Conservation (phyloP, 2,329 filamentous ascomycete species). For the Rutstroemia sydowiana region DNA sequence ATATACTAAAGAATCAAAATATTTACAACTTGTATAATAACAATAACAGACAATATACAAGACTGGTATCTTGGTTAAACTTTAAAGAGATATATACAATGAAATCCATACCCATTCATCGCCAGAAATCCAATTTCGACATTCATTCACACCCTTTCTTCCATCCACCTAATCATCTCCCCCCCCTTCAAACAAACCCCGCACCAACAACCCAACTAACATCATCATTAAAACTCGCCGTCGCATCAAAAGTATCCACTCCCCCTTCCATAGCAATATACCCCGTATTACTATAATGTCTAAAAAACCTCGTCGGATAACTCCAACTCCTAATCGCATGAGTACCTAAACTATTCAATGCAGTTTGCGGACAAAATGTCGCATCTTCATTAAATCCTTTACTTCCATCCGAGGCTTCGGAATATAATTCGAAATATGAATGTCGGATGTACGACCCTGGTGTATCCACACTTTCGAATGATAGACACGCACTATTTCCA, state of each 20-base stretch:
- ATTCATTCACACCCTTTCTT: too few species aligned
- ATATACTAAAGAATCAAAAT: too few species aligned
- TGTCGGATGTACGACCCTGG: constrained; percentile 54
- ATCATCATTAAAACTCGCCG: constrained; percentile 44
- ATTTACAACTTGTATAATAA: too few species aligned
- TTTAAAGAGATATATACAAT: too few species aligned
- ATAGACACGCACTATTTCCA: constrained; percentile 48
- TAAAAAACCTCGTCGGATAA: constrained; percentile 51
- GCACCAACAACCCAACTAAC: constrained; percentile 42
- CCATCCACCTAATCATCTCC: constrained; percentile 2
- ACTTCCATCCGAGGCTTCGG: constrained; percentile 45
- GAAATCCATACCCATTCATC: too few species aligned
- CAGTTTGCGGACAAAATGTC: constrained; percentile 51
- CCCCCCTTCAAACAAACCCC: constrained; percentile 36
- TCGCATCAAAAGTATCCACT: constrained; percentile 45
- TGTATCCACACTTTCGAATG: constrained; percentile 52
- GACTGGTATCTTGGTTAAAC: too few species aligned
- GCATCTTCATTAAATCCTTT: constrained; percentile 54
- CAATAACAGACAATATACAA: too few species aligned
- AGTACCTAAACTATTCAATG: constrained; percentile 43
- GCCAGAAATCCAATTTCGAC: too few species aligned
- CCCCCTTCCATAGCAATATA: constrained; percentile 49
- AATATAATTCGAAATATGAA: constrained; percentile 41
- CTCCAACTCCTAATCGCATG: constrained; percentile 51
- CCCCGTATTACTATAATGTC: constrained; percentile 42